Evolutionary conservation across 768 basidiomycete genomes (phyloP).

Genomic region (Tricholoma sp.): DNA sequence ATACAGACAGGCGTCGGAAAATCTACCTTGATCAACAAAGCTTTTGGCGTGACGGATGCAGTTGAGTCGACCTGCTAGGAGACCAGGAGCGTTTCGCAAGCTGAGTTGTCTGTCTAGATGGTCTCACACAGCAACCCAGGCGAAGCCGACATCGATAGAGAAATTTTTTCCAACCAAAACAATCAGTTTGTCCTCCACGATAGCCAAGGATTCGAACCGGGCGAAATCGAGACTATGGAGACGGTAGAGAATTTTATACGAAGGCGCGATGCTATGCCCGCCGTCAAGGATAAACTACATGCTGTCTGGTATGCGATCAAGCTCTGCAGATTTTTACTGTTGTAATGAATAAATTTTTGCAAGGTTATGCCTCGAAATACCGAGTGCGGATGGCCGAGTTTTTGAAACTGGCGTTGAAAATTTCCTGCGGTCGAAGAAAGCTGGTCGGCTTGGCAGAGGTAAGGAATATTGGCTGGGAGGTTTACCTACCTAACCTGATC

Average conservation of each 20-base stretch:
- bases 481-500: neutral
- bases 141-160: conserved; percentile 20
- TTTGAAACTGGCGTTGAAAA: neutral
- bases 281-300: neutral
- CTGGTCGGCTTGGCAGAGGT: neutral
- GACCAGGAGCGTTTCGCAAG: neutral
- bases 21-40: conserved; percentile 23
- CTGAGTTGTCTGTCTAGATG: conserved; percentile 5
- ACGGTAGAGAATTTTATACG: neutral
- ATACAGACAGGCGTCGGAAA: conserved; percentile 26
- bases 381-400: neutral
- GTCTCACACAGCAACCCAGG: conserved; percentile 18
- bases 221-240: neutral
- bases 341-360: neutral
- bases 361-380: neutral
- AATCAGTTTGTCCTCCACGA: conserved; percentile 26
- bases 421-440: neutral
- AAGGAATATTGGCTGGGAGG: neutral
- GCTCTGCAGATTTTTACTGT: neutral
- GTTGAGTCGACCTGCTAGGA: conserved; percentile 6
- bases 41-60: conserved; percentile 22
- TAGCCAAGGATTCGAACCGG: conserved; percentile 19
- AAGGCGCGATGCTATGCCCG: neutral
- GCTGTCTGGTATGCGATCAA: neutral
- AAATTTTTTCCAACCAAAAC: conserved; percentile 22